Percentiles rank a stretch among this genome's conserved stretches.
Evolutionary conservation across 352 stramenopile species (phyloP).

Genomic region (Thraustotheca clavata): DNA sequence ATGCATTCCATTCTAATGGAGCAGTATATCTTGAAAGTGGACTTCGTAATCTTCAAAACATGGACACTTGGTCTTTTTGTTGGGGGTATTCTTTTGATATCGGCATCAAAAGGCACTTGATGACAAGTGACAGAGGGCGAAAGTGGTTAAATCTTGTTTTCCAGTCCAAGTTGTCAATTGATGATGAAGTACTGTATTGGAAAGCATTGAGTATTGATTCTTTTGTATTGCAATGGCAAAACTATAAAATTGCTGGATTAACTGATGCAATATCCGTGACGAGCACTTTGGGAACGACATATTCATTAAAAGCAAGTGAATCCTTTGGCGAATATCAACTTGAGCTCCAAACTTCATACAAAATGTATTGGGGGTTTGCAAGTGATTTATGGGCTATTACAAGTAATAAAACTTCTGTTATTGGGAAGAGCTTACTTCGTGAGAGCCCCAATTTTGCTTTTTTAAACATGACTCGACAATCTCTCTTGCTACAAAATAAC

Average conservation of each 20-base stretch:
- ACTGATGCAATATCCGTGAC: background rate
- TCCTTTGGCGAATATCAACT: background rate
- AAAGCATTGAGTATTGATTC: background rate
- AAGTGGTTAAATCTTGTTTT: background rate
- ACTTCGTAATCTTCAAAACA: background rate
- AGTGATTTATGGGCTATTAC: background rate
- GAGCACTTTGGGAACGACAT: background rate
- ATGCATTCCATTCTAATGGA: background rate
- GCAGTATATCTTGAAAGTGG: background rate
- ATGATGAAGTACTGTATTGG: background rate
- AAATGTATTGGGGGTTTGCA: slow-evolving; percentile 5
- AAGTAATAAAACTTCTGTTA: background rate
- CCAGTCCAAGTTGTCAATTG: background rate
- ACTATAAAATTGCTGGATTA: background rate
- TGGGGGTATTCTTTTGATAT: slow-evolving; percentile 1
- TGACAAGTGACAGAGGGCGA: background rate
- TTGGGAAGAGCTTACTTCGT: background rate
- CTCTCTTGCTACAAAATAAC: background rate
- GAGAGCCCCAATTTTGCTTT: slow-evolving; percentile 5
- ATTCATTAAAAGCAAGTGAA: background rate
- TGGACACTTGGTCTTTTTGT: background rate
- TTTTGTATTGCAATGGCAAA: slow-evolving; percentile 9
- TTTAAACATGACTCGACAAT: background rate
- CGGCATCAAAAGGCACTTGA: background rate
- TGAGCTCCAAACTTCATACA: background rate